phyloP scores from a whole-genome alignment of 768 basidiomycete genomes.

The Chiua virens region DNA sequence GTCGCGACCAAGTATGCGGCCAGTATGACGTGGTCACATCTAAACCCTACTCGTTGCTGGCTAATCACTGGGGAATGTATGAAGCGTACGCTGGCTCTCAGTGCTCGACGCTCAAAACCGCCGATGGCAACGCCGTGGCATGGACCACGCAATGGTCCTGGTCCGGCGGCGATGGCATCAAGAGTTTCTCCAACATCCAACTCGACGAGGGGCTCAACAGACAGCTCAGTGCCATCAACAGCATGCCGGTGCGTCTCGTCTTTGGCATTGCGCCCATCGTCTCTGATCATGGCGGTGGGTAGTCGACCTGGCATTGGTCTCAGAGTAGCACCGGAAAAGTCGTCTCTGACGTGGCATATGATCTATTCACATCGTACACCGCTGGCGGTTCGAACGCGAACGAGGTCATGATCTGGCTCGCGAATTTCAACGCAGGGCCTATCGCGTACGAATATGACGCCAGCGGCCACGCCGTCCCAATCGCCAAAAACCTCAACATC shows the following conservation, averaged over 20 bases:
- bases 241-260: conserved; percentile 49
- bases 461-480: conserved; percentile 46
- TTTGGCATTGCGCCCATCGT: background rate
- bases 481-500: conserved; percentile 41
- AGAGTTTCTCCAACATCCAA: conserved; percentile 62
- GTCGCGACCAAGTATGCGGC: conserved; percentile 31
- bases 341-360: conserved; percentile 59
- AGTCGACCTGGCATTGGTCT: conserved; percentile 61
- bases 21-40: conserved; percentile 52
- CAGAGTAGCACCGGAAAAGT: conserved; percentile 41
- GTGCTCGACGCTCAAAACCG: conserved; percentile 47
- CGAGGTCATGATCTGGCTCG: conserved; percentile 70
- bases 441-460: conserved; percentile 51
- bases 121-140: conserved; percentile 40
- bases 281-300: background rate
- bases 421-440: conserved; percentile 55
- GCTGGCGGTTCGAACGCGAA: conserved; percentile 45
- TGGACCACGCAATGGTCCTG: conserved; percentile 59
- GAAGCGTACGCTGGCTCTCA: conserved; percentile 49
- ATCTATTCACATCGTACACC: conserved; percentile 58
- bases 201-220: conserved; percentile 51
- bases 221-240: conserved; percentile 51
- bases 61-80: conserved; percentile 46
- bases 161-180: conserved; percentile 51
- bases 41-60: conserved; percentile 48